Percentiles rank a stretch among this genome's conserved stretches.
Conservation (phyloP, 257 asterid genomes). For the Capsicum baccatum region DNA sequence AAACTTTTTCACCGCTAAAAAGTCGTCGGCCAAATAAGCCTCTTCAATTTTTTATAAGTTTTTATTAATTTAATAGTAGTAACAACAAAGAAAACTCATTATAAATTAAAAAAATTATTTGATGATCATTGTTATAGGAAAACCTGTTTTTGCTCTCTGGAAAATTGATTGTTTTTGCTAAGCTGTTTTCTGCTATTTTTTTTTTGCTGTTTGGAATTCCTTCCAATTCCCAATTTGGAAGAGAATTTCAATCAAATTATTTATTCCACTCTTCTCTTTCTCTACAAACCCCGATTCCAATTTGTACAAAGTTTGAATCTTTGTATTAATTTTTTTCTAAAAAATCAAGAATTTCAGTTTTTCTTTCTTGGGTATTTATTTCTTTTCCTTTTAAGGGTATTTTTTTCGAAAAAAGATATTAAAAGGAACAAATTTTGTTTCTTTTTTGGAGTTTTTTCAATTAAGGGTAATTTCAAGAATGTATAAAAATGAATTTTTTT, state of each 20-base stretch:
- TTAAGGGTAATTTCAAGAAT: slow-evolving; percentile 14
- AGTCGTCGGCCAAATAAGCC: not conserved
- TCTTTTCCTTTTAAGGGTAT: not conserved
- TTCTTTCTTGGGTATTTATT: not conserved
- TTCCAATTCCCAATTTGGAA: slow-evolving; percentile 21
- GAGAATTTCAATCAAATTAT: slow-evolving; percentile 15
- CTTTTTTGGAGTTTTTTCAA: not conserved
- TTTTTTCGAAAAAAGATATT: not conserved
- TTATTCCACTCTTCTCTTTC: not conserved
- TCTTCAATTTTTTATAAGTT: not conserved
- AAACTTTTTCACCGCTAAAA: not conserved
- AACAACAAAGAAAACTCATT: not conserved
- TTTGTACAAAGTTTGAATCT: not conserved
- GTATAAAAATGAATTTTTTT: not conserved
- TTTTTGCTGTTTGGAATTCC: slow-evolving; percentile 12
- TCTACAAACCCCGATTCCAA: slow-evolving; percentile 2
- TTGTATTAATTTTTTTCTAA: too few species aligned
- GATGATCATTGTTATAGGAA: not conserved
- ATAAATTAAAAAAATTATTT: slow-evolving; percentile 7
- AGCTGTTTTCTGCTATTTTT: not conserved
- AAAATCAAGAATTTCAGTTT: not conserved
- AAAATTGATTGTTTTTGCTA: not conserved
- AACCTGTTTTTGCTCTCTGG: not conserved
- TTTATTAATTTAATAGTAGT: not conserved
- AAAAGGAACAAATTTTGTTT: not conserved